Base-by-base conservation (phyloP, 306 rosid genomes). In the Abrus pulchellus region DNA sequence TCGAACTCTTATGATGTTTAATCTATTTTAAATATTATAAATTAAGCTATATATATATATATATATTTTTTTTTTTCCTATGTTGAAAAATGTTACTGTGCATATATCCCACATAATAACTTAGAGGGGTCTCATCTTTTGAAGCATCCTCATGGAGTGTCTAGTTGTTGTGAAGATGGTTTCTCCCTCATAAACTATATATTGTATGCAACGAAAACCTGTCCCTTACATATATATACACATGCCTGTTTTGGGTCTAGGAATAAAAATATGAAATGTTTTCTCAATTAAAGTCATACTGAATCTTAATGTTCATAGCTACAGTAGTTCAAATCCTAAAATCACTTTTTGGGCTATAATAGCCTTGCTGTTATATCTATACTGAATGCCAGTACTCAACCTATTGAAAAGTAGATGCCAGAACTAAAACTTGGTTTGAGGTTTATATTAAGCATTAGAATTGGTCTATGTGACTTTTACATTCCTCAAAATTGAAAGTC, bases 321-420 rank as follows among this genome's bases (percentile, higher is more conserved):
- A 50, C 44, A 33, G 69, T 55, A 45, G 11, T 68, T 59, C 67
- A 68, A 47, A 41, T 68, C 75, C 74, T 49, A 47, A 48, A 55
- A 13, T 33, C 68, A 14, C 50, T 65, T 30, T 38, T 68, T 60
- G 6, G 52, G 40, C 55, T 50, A 53, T 59, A 11, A 9, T 48
- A 68, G 76, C 59, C 69, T 77, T 71, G 75, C n/a, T 83, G 63
- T 55, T 76, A 67, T 76, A 30, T 74, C 63, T 61, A 36, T 74
- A 40, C 48, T 68, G 68, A 47, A 72, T 61, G 20, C 38, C 59
- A 66, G 30, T 63, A 28, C 27, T 57, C 36, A 72, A 78, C 57
- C 5, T 73, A 77, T 74, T 32, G 40, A 72, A 27, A 62, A 54
- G 40, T 71, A 71, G 48, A 63, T 77, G 62, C 50, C 33, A 20